These are phyloP conservation scores for Rhizopus stolonifer DNA, from an alignment of 371 early-diverging fungal genomes.

Conservation along the genomic window DNA sequence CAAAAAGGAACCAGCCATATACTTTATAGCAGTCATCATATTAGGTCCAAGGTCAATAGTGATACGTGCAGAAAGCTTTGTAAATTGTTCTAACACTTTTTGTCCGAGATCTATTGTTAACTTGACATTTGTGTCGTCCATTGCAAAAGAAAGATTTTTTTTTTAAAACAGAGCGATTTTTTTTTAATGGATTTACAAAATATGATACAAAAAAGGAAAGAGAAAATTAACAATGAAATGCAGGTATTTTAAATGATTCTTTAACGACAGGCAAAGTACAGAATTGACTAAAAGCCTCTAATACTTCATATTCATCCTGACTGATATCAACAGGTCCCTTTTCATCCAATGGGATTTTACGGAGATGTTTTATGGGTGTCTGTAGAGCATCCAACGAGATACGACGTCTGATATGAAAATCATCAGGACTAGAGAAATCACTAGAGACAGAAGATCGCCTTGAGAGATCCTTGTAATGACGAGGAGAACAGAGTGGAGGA, in stretches of 20 bases:
- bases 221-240: background rate
- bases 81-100: conserved; percentile 10
- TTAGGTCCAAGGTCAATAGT: conserved; percentile 20
- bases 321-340: conserved; percentile 34
- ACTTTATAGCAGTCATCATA: conserved; percentile 13
- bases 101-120: conserved; percentile 18
- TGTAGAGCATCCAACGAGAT: conserved; percentile 26
- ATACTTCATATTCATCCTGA: conserved; percentile 43
- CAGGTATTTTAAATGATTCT: background rate
- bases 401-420: conserved; percentile 12
- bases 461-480: background rate
- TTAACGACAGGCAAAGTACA: conserved; percentile 1
- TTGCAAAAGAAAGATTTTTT: conserved; percentile 3
- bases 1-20: conserved; percentile 14
- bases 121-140: conserved; percentile 24
- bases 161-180: background rate
- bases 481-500: conserved; percentile 16
- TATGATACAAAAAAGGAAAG: background rate
- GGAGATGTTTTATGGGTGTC: conserved; percentile 20
- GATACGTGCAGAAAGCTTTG: conserved; percentile 9
- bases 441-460: conserved; percentile 4
- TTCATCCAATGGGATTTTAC: conserved; percentile 13
- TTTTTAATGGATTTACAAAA: background rate
- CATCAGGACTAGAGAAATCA: conserved; percentile 1
- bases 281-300: conserved; percentile 43